Base-by-base conservation (phyloP, 2,329 filamentous ascomycete genomes). In the Lecanosticta acicola region DNA sequence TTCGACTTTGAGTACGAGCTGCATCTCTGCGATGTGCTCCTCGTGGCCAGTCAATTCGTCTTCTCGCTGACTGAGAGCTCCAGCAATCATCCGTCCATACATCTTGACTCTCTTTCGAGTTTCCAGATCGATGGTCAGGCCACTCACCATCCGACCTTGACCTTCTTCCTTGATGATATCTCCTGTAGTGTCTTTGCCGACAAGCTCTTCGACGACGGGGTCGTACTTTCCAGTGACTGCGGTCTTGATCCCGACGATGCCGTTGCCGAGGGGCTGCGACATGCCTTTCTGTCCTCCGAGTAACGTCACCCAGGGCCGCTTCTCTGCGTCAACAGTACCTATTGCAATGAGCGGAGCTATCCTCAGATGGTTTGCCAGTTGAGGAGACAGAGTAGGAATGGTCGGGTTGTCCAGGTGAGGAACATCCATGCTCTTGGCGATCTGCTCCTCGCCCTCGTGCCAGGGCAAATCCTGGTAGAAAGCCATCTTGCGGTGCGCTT, bases 231-330 rank as follows among this genome's bases (percentile, higher is more conserved):
- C 68, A 54, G 86, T 82, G 2, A 87, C 80, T 0, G 72, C 62
- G 3, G 77, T 78, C 36, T 75, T 74, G 1, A 89, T 69, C 1
- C 80, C 85, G 3, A 94, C 71, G 8, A 87, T 73, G 1, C 71
- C 75, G 33, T 77, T 71, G 1, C 79, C 81, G 0, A 90, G 68
- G 0, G 79, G 75, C 39, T 75, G 71, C 0, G 80, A 79, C 55
- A 91, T 85, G 0, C 84, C 85, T 1, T 76, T 66, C 47, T 82
- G 71, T 13, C 87, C 87, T n/a, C 86, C 86, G 80, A 84, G 85
- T 5, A 94, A 52, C 0, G 84, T 84, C 13, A 83, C 84, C 87
- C 87, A 94, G 1, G 85, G 86, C 16, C 78, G 70, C 2, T 76
- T 76, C 16, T 80, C 59, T 2, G 68, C 65, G 59, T 93, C 87